phyloP scores from a whole-genome alignment of 345 rosid genomes.

The Citrus trifoliata region DNA sequence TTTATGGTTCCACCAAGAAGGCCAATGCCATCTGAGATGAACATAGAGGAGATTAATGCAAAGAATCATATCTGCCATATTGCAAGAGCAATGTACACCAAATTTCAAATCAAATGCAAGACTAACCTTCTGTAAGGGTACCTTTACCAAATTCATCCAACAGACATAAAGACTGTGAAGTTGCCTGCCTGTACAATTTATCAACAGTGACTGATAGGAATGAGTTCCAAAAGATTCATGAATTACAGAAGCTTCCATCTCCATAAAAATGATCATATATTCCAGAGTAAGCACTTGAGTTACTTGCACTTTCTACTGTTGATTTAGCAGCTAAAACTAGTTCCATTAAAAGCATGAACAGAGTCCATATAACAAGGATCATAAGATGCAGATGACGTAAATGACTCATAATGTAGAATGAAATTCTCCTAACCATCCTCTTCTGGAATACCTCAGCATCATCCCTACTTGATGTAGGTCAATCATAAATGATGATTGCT shows the following conservation, averaged over 20 bases:
- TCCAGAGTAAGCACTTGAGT: background rate
- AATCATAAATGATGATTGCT: conserved; percentile 95
- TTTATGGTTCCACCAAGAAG: conserved; percentile 92
- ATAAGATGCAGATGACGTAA: conserved; percentile 1
- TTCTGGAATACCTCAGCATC: conserved; percentile 71
- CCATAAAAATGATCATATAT: background rate
- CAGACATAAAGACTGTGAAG: conserved; percentile 83
- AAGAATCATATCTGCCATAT: background rate
- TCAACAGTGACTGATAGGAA: conserved; percentile 5
- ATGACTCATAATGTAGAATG: background rate
- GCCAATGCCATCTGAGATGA: conserved; percentile 82
- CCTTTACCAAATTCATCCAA: conserved; percentile 99
- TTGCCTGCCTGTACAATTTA: conserved; percentile 67
- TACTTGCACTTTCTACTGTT: background rate
- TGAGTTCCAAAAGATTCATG: background rate
- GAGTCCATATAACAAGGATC: conserved; percentile 8
- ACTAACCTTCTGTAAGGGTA: conserved; percentile 91
- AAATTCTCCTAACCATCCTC: background rate
- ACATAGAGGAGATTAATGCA: conserved; percentile 6
- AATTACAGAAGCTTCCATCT: background rate
- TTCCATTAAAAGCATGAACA: background rate
- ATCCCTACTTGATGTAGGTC: conserved; percentile 98
- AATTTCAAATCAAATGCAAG: conserved; percentile 4
- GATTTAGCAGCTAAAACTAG: conserved; percentile 9
- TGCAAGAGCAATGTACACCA: background rate